Evolutionary conservation across 305 asterid genomes (phyloP).

Genomic region (Fraxinus floribunda): DNA sequence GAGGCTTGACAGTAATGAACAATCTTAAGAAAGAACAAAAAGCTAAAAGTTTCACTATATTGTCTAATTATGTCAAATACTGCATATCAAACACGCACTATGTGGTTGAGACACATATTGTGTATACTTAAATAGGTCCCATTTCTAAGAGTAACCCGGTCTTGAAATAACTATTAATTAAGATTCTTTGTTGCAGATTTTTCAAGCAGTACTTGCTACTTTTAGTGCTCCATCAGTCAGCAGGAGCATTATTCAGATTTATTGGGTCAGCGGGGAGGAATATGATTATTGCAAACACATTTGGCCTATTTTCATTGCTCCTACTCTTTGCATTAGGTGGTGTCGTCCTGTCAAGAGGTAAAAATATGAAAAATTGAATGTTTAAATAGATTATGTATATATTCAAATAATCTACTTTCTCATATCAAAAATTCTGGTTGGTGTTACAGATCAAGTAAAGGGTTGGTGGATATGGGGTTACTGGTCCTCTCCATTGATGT

Average conservation of each 20-base stretch:
- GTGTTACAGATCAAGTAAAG: conserved; percentile 49
- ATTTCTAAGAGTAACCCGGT: neutral
- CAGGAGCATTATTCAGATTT: conserved; percentile 53
- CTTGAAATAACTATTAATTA: conserved; percentile 12
- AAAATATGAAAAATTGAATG: conserved; percentile 18
- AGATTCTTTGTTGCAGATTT: conserved; percentile 37
- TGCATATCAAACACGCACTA: neutral
- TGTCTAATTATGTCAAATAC: neutral
- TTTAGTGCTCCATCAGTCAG: conserved; percentile 45
- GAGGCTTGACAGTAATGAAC: neutral
- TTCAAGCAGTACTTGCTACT: conserved; percentile 52
- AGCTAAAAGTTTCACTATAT: neutral
- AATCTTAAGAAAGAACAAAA: neutral
- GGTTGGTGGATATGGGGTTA: conserved; percentile 81
- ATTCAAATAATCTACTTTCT: neutral
- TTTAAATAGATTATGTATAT: neutral
- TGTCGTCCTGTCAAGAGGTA: conserved; percentile 60
- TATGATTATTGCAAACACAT: conserved; percentile 66
- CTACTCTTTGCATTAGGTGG: conserved; percentile 65
- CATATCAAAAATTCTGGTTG: conserved; percentile 24
- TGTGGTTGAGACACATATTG: neutral
- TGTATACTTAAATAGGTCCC: neutral
- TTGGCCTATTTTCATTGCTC: conserved; percentile 63
- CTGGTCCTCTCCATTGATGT: conserved; percentile 74
- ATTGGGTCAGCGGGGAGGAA: conserved; percentile 67